phyloP scores from a whole-genome alignment of 2,329 filamentous ascomycete genomes.

The Microdochium nivale region DNA sequence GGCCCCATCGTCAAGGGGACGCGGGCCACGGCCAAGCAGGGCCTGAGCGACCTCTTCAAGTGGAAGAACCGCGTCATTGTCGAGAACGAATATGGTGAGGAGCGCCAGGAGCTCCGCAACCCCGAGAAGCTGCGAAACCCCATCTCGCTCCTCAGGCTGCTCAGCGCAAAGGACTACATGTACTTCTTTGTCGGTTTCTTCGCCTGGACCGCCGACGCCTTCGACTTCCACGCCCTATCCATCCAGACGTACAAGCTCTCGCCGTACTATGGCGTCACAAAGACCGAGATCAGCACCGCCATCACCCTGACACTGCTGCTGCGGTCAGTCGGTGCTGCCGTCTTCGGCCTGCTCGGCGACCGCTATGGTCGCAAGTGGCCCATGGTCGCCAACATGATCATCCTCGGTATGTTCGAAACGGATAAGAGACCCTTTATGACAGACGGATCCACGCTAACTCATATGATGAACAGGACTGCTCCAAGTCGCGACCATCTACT shows the following conservation, averaged over 20 bases:
- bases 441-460: not conserved
- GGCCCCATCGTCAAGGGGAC: conserved; percentile 61
- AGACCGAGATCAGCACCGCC: conserved; percentile 63
- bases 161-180: conserved; percentile 60
- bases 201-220: conserved; percentile 75
- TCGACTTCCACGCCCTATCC: conserved; percentile 74
- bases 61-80: conserved; percentile 69
- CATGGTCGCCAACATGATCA: conserved; percentile 72
- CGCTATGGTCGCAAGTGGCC: conserved; percentile 77
- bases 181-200: conserved; percentile 68
- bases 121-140: conserved; percentile 63
- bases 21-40: conserved; percentile 55
- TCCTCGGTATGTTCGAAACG: conserved; percentile 53
- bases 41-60: conserved; percentile 55
- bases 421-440: conserved; percentile 3
- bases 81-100: conserved; percentile 55
- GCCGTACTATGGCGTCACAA: conserved; percentile 39
- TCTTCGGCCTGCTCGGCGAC: conserved; percentile 72
- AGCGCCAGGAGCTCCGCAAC: conserved; percentile 57
- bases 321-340: conserved; percentile 63
- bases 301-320: conserved; percentile 70
- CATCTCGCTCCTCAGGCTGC: conserved; percentile 55
- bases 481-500: conserved; percentile 71
- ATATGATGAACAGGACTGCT: conserved; percentile 35
- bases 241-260: conserved; percentile 69